phyloP scores from a whole-genome alignment of 1,139 yeast genomes.

The Insectozyma bohioensis region DNA sequence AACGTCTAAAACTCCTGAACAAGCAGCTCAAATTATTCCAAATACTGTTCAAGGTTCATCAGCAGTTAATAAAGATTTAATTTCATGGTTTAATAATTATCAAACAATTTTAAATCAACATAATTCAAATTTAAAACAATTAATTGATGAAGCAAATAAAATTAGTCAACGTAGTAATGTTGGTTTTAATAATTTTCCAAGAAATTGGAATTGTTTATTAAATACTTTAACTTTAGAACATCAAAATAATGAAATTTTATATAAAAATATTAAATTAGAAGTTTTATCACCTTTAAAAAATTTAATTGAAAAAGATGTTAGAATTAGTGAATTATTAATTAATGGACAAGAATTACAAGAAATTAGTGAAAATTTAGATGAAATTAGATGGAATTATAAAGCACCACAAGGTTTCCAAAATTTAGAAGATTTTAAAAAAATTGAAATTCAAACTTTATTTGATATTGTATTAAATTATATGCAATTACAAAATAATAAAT shows the following conservation, averaged over 20 bases:
- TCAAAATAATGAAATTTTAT: conserved; percentile 50
- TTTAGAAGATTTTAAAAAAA: conserved; percentile 71
- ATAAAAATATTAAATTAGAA: conserved; percentile 54
- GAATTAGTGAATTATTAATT: conserved; percentile 42
- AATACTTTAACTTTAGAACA: conserved; percentile 54
- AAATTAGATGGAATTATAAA: conserved; percentile 66
- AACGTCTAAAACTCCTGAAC: conserved; percentile 44
- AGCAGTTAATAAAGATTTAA: conserved; percentile 35
- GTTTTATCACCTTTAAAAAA: conserved; percentile 55
- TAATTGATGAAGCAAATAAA: conserved; percentile 29
- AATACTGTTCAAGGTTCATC: conserved; percentile 28
- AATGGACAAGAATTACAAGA: conserved; percentile 45
- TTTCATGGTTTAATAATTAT: conserved; percentile 56
- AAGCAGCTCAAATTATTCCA: conserved; percentile 43
- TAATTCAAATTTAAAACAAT: conserved; percentile 48
- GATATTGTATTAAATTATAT: conserved; percentile 69
- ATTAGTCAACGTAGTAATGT: conserved; percentile 22
- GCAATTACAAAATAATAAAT: conserved; percentile 55
- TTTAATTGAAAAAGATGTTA: conserved; percentile 53
- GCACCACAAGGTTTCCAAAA: conserved; percentile 78
- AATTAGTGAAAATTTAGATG: conserved; percentile 33
- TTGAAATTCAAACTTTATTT: conserved; percentile 65
- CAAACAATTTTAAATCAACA: conserved; percentile 49
- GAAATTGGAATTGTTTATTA: conserved; percentile 57
- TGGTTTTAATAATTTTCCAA: conserved; percentile 56